These are phyloP conservation scores for Tetrahymena borealis DNA, from an alignment of 73 alveolate species.

Conservation along the genomic window DNA sequence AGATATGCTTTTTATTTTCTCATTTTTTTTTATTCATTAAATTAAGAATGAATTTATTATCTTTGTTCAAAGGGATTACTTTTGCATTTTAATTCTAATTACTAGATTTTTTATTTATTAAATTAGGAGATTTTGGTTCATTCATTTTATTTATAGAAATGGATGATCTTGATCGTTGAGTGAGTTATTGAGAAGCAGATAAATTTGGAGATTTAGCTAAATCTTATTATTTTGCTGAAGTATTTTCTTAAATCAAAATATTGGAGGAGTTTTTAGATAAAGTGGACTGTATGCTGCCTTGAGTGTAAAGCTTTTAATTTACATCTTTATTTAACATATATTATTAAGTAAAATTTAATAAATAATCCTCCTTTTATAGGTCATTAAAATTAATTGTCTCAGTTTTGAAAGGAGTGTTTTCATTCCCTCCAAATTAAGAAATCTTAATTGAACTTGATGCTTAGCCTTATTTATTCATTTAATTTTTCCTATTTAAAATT, in stretches of 20 bases:
- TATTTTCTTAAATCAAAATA: neutral
- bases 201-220: neutral
- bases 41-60: neutral
- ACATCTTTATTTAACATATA: neutral
- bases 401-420: neutral
- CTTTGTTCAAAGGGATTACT: neutral
- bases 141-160: neutral
- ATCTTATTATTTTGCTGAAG: neutral
- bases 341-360: neutral
- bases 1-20: no score
- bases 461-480: neutral
- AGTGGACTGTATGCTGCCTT: neutral
- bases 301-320: neutral
- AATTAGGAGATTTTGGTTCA: neutral
- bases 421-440: neutral
- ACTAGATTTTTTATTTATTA: neutral
- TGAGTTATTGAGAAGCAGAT: no score
- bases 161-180: neutral
- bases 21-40: neutral
- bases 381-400: neutral
- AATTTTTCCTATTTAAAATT: neutral
- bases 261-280: neutral
- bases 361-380: neutral
- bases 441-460: neutral
- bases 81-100: neutral